Evolutionary conservation across 345 rosid genomes (phyloP).

Genomic region (Microcos paniculata): DNA sequence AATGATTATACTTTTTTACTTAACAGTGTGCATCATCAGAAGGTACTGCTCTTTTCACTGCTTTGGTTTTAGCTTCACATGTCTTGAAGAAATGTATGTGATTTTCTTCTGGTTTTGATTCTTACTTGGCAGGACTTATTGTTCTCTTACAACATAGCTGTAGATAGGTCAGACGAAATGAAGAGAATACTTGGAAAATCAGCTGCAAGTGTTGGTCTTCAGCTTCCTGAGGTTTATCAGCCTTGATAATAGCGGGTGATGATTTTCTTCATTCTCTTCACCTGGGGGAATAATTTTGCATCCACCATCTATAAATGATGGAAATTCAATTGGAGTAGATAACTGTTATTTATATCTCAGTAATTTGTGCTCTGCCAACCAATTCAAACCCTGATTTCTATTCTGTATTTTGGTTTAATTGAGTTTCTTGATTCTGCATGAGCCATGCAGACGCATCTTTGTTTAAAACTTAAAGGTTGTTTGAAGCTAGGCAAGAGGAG

Average conservation of each 20-base stretch:
- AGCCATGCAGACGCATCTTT: not conserved
- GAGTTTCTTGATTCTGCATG: not conserved
- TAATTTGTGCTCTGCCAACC: not conserved
- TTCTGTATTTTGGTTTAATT: not conserved
- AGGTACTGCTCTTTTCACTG: constrained; percentile 37
- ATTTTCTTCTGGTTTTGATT: constrained; percentile 5
- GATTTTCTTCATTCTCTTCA: not conserved
- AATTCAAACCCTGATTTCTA: not conserved
- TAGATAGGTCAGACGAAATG: constrained; percentile 85
- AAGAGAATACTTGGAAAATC: constrained; percentile 69
- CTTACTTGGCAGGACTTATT: constrained; percentile 61
- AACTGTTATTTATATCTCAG: not conserved
- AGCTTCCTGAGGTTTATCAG: constrained; percentile 77
- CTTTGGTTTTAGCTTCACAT: not conserved
- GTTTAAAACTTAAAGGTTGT: not conserved
- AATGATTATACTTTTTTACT: constrained; percentile 61
- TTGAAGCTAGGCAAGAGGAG: not conserved
- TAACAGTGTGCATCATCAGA: constrained; percentile 80
- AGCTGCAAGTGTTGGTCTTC: constrained; percentile 93
- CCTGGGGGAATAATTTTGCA: not conserved
- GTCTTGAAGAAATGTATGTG: not conserved
- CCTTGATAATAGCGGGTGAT: constrained; percentile 34
- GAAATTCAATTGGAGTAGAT: not conserved
- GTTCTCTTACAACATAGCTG: constrained; percentile 88
- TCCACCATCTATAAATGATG: not conserved